Base-by-base conservation (phyloP, 192 early-diverging fungal species). In the Dissophora globulifera region DNA sequence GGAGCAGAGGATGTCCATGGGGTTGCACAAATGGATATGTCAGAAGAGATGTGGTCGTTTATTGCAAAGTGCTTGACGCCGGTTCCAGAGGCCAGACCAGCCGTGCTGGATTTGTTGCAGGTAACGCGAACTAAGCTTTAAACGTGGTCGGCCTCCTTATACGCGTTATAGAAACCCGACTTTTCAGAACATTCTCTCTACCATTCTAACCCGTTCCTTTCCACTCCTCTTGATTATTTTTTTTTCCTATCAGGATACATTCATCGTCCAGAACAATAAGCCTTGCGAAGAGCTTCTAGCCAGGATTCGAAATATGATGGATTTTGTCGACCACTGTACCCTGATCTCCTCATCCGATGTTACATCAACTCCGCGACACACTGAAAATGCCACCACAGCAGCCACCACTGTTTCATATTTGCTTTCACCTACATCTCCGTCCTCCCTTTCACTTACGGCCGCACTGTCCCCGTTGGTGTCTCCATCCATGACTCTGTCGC, bases 1-100 rank as follows among this genome's bases (percentile, higher is more conserved):
- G n/a, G n/a, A n/a, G n/a, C n/a, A n/a, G n/a, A n/a, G n/a, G n/a
- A n/a, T n/a, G n/a, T n/a, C n/a, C n/a, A n/a, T n/a, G n/a, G n/a
- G n/a, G n/a, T n/a, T n/a, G n/a, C n/a, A n/a, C n/a, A n/a, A n/a
- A 59, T 75, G 61, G 70, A 62, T 9, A 63, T 75, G 55, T 75
- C 70, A 8, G 62, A 75, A 47, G 62, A 65, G 47, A 59, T 75
- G 70, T 60, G 70, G 62, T 19, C 47, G 23, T 75, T 75, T 46
- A 60, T 75, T 33, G 54, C 48, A 35, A 63, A 47, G 26, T 75
- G 70, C 41, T 48, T 75, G 50, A 65, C 70, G 0, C 70, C 62
- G 8, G 70, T 65, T 3, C 70, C 70, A 16, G 62, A 65, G 30
- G 56, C 48, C 3, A 61, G 70, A 29, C 70, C 70, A 17, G 60